These are phyloP conservation scores for Fusarium stilboides DNA, from an alignment of 2,329 filamentous ascomycete genomes.

Conservation along the genomic window DNA sequence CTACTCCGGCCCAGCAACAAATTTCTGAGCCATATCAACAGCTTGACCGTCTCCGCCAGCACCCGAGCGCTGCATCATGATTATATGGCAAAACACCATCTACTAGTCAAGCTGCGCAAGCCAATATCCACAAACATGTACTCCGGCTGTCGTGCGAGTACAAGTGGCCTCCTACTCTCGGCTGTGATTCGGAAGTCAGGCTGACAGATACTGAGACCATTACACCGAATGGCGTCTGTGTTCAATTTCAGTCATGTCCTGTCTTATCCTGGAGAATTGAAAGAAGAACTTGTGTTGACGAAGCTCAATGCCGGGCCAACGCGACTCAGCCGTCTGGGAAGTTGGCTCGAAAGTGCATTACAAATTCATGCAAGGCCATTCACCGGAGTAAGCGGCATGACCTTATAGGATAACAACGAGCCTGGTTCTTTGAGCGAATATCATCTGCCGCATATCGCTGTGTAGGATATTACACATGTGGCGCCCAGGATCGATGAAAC, in stretches of 20 bases:
- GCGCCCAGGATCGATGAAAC: constrained; percentile 36
- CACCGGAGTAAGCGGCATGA: constrained; percentile 4
- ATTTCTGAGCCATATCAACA: constrained; percentile 22
- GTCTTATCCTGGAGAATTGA: constrained; percentile 17
- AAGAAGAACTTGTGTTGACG: neutral
- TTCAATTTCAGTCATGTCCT: constrained; percentile 31
- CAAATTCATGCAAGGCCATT: constrained; percentile 13
- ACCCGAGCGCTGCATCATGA: constrained; percentile 26
- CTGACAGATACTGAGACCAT: constrained; percentile 44
- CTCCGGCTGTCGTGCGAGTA: constrained; percentile 45
- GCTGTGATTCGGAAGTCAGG: constrained; percentile 42
- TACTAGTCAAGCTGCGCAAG: constrained; percentile 15
- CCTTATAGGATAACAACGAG: neutral
- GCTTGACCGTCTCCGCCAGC: constrained; percentile 14
- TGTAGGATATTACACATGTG: constrained; percentile 38
- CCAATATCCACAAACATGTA: constrained; percentile 31
- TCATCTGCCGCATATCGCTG: constrained; percentile 11
- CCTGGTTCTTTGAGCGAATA: constrained; percentile 10
- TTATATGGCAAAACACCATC: constrained; percentile 37
- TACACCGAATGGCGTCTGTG: constrained; percentile 42
- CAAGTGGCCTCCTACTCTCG: constrained; percentile 39
- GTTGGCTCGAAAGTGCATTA: constrained; percentile 12
- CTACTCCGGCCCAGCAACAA: constrained; percentile 5
- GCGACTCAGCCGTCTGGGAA: neutral
- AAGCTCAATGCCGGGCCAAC: constrained; percentile 4